Evolutionary conservation across 495 filamentous ascomycete genomes (phyloP), one percentile per base, ranked within the genome.

Genomic region (Immersiella caudata): DNA sequence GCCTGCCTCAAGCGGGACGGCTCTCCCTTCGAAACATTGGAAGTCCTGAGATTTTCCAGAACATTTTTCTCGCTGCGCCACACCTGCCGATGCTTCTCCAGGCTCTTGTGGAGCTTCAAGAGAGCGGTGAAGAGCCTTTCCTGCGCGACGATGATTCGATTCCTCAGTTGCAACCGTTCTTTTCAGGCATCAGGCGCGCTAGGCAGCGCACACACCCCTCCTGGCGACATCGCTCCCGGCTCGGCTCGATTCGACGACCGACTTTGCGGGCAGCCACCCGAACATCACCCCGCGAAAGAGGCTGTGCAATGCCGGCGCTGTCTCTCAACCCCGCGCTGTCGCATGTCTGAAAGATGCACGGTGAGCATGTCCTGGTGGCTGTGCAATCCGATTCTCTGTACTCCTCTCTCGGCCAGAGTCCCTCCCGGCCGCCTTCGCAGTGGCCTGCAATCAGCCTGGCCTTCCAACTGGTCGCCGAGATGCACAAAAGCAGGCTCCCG

Each of bases 1-100:
- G 57, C 57, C 57, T 59, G 57, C 26, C 57, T 26, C 12, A 26
- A 21, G 55, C 26, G 16, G 57, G 57, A 59, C n/a, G 57, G 55
- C 55, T 21, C 4, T 1, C 18, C 52, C n/a, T 3, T 58, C 3
- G 52, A 25, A 5, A 14, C 40, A 6, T 36, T 36, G 6, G 33
- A 36, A 36, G 33, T 36, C 33, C 14, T 46, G 40, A 12, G 40
- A 46, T 46, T 59, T 59, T 59, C 57, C 25, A 59, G 57, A 59
- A 59, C 57, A 24, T 33, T 55, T 33, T 55, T 55, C 57, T 26
- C 26, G 57, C 57, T 59, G 57, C 57, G 57, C 57, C 57, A 59
- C 57, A 33, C 26, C 25, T 33, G 25, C 7, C 26, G 22, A 58
- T 5, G 22, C 7, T 29, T 35, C 18, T 35, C 18, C 57, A 33